phyloP scores from a whole-genome alignment of 257 asterid species.

The Thymus mandschuricus region DNA sequence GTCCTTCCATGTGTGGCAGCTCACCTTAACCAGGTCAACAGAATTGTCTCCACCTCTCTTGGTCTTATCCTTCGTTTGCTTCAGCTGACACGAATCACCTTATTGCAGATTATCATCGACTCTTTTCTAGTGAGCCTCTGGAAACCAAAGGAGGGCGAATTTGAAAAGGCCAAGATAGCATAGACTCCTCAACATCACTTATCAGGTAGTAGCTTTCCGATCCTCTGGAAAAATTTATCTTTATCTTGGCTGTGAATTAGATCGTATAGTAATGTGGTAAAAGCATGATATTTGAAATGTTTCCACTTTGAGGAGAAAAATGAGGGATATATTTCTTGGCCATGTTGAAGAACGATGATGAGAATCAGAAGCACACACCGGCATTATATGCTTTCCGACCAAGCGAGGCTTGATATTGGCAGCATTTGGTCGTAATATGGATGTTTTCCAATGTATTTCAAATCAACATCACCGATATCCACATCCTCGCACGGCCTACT shows the following conservation, averaged over 20 bases:
- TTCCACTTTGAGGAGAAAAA: neutral
- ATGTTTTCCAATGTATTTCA: slow-evolving; percentile 36
- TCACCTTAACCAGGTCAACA: slow-evolving; percentile 81
- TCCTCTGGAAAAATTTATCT: neutral
- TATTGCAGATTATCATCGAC: slow-evolving; percentile 74
- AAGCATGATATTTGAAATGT: neutral
- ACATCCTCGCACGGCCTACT: slow-evolving; percentile 49
- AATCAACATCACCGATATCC: slow-evolving; percentile 46
- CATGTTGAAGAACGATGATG: neutral
- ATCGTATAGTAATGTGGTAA: neutral
- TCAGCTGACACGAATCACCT: slow-evolving; percentile 25
- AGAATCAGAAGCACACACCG: slow-evolving; percentile 26
- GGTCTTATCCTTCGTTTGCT: neutral
- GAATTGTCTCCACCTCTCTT: slow-evolving; percentile 5
- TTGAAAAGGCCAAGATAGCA: slow-evolving; percentile 46
- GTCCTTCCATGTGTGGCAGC: slow-evolving; percentile 98
- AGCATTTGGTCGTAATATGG: slow-evolving; percentile 36
- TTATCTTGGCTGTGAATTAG: neutral
- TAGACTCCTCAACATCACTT: slow-evolving; percentile 21
- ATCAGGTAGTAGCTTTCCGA: neutral
- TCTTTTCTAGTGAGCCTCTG: slow-evolving; percentile 74
- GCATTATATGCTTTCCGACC: slow-evolving; percentile 46
- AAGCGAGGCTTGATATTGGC: slow-evolving; percentile 43
- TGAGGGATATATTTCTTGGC: neutral
- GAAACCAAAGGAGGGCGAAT: slow-evolving; percentile 47